phyloP scores from a whole-genome alignment of 2,329 filamentous ascomycete species.

The Ophiostoma tasmaniense region DNA sequence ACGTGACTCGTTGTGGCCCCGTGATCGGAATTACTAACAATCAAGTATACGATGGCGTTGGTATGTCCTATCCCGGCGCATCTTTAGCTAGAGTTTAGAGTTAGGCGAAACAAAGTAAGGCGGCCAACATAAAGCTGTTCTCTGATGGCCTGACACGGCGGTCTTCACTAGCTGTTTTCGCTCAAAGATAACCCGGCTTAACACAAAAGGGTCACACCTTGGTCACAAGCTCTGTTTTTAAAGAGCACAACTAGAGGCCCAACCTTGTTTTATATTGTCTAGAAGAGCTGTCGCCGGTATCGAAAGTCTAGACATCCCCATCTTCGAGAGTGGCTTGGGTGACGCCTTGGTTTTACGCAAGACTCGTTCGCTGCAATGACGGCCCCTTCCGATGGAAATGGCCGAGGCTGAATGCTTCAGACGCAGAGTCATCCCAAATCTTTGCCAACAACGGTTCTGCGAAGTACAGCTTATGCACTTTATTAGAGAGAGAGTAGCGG shows the following conservation, averaged over 20 bases:
- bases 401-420: background rate
- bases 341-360: background rate
- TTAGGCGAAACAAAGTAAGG: background rate
- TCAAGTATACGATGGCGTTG: background rate
- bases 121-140: background rate
- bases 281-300: background rate
- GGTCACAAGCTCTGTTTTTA: background rate
- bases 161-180: background rate
- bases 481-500: too few species aligned
- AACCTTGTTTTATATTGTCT: background rate
- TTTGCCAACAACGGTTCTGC: too few species aligned
- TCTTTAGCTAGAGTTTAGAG: background rate
- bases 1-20: background rate
- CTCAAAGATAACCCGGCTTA: background rate
- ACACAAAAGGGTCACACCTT: background rate
- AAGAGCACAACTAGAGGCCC: background rate
- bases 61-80: background rate
- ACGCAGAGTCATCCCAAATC: too few species aligned
- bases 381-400: background rate
- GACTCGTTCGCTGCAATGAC: too few species aligned
- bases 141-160: background rate
- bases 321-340: background rate
- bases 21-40: background rate
- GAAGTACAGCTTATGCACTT: too few species aligned
- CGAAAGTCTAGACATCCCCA: background rate